A percentile compares a stretch with the other conserved stretches of the same genome.
phyloP scores from a whole-genome alignment of 257 asterid genomes.

The Craterostigma plantagineum region DNA sequence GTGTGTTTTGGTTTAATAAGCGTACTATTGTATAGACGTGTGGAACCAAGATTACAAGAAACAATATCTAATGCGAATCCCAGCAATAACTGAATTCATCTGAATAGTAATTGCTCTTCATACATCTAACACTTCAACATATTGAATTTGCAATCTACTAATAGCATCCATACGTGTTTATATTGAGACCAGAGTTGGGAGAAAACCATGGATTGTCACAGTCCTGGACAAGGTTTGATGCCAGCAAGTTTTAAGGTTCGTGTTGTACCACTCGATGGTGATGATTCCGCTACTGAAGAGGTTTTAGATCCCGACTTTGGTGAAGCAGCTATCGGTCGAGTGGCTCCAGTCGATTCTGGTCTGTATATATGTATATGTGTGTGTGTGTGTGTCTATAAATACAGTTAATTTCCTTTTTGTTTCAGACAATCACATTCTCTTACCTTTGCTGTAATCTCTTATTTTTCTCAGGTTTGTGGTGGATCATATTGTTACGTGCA shows the following conservation, averaged over 20 bases:
- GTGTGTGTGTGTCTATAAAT: too few species aligned
- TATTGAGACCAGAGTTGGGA: conserved; percentile 76
- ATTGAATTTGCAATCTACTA: too few species aligned
- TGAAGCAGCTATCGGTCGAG: conserved; percentile 91
- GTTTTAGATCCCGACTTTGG: conserved; percentile 87
- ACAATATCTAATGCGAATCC: too few species aligned
- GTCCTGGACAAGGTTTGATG: conserved; percentile 94
- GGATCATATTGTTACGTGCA: conserved; percentile 71
- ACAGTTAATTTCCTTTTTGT: too few species aligned
- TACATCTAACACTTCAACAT: too few species aligned
- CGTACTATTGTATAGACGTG: too few species aligned
- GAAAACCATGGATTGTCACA: conserved; percentile 87
- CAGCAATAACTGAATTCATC: too few species aligned
- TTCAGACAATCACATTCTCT: not conserved
- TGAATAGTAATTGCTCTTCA: too few species aligned
- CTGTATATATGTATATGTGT: conserved; percentile 1
- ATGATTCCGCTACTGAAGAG: conserved; percentile 72
- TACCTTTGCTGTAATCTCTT: not conserved
- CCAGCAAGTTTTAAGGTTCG: conserved; percentile 95
- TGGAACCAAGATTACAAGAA: too few species aligned
- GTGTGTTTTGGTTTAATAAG: too few species aligned
- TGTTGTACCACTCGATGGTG: conserved; percentile 60
- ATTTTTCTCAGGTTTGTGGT: conserved; percentile 48
- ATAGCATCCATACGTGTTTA: too few species aligned
- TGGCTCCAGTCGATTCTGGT: conserved; percentile 93